phyloP scores from a whole-genome alignment of 2,329 filamentous ascomycete genomes.

The Cercospora sojina region DNA sequence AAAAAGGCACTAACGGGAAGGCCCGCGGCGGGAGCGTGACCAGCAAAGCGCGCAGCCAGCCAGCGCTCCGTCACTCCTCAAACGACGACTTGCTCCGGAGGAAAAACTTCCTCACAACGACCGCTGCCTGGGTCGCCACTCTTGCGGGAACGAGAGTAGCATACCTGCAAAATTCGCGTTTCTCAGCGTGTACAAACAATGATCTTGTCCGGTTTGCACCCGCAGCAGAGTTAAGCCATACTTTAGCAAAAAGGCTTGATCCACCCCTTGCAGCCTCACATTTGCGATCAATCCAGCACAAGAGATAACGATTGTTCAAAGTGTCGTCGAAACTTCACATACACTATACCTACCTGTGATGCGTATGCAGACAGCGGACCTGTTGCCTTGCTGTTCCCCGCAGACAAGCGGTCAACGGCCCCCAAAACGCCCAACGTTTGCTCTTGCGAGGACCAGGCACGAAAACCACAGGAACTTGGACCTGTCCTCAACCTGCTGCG shows the following conservation, averaged over 20 bases:
- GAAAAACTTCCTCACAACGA: background rate
- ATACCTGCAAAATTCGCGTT: background rate
- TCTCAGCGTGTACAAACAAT: background rate
- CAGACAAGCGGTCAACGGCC: background rate
- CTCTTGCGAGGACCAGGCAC: constrained; percentile 4
- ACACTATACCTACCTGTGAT: background rate
- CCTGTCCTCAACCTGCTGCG: constrained; percentile 1
- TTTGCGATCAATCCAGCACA: background rate
- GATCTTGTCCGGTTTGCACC: background rate
- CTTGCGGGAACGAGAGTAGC: background rate
- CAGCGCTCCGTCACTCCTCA: background rate
- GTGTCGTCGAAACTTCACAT: background rate
- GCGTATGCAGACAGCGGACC: background rate
- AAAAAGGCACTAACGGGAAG: background rate
- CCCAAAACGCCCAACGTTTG: constrained; percentile 2
- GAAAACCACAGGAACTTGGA: constrained; percentile 5
- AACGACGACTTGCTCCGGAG: background rate
- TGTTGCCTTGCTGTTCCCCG: background rate
- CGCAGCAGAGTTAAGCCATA: constrained; percentile 6
- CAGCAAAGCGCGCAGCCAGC: background rate
- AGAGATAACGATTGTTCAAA: background rate
- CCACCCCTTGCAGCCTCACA: constrained; percentile 11
- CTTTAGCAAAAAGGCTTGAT: constrained; percentile 8
- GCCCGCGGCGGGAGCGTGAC: background rate
- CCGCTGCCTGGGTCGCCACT: background rate